phyloP scores from a whole-genome alignment of 2,329 filamentous ascomycete genomes.

The Endocalyx cinctus region DNA sequence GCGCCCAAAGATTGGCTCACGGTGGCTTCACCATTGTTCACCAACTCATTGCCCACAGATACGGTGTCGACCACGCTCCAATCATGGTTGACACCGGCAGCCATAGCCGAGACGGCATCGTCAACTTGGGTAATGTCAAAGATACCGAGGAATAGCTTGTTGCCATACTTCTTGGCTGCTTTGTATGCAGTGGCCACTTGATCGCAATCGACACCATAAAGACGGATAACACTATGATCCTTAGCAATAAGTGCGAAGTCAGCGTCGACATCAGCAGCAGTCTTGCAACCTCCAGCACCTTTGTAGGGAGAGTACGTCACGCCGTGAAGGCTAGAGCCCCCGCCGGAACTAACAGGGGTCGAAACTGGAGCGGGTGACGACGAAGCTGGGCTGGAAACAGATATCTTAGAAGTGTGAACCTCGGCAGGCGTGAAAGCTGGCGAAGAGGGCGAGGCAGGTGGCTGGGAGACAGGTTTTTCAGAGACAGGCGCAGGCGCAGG shows the following conservation, averaged over 20 bases:
- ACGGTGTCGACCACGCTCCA: conserved; percentile 69
- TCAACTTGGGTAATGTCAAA: conserved; percentile 57
- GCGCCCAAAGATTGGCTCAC: conserved; percentile 52
- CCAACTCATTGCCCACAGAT: conserved; percentile 75
- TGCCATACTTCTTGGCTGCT: conserved; percentile 58
- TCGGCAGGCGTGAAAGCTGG: conserved; percentile 4
- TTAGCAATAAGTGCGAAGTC: conserved; percentile 56
- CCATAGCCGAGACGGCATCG: conserved; percentile 56
- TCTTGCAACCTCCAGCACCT: conserved; percentile 60
- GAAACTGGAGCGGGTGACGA: conserved; percentile 8
- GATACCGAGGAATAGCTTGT: conserved; percentile 72
- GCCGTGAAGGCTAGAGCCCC: conserved; percentile 28
- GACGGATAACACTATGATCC: conserved; percentile 61
- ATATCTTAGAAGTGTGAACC: conserved; percentile 1
- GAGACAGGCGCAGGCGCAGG: conserved; percentile 5
- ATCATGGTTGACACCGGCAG: conserved; percentile 53
- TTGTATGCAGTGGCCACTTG: conserved; percentile 60
- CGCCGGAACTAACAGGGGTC: conserved; percentile 9
- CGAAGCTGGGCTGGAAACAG: conserved; percentile 4
- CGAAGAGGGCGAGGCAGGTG: conserved; percentile 5
- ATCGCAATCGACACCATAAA: conserved; percentile 78
- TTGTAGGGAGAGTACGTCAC: conserved; percentile 48
- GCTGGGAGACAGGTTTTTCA: conserved; percentile 5
- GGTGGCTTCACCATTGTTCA: conserved; percentile 58
- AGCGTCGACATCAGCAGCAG: conserved; percentile 52